A percentile compares a stretch with the other conserved stretches of the same genome.
Conservation (phyloP, 2,329 filamentous ascomycete genomes). For the Aspergillus nomiae region DNA sequence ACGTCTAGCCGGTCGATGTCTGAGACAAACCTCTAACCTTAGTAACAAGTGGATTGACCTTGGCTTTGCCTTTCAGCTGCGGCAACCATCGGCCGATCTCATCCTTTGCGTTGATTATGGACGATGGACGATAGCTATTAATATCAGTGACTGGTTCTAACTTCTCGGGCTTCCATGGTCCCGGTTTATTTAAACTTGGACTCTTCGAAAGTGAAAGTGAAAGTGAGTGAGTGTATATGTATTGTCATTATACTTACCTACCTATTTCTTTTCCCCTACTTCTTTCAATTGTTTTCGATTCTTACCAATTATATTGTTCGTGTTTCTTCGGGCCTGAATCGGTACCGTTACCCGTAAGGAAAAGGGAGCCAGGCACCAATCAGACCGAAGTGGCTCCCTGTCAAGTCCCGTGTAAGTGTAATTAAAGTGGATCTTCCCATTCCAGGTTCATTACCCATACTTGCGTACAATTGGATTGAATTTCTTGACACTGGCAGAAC, state of each 20-base stretch:
- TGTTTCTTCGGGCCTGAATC: neutral
- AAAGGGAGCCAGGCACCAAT: neutral
- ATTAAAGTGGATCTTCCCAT: neutral
- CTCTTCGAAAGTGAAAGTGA: neutral
- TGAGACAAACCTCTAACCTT: conserved; percentile 27
- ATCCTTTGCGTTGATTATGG: conserved; percentile 23
- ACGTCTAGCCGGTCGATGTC: conserved; percentile 13
- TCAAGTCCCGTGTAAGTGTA: neutral
- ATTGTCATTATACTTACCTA: neutral
- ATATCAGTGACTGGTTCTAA: neutral
- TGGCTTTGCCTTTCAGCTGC: conserved; percentile 15
- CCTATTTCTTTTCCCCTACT: no score
- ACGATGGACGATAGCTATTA: neutral
- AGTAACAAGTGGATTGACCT: conserved; percentile 20
- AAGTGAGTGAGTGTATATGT: neutral
- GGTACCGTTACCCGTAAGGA: neutral
- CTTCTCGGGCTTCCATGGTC: neutral
- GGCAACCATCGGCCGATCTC: conserved; percentile 19
- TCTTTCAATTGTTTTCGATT: neutral
- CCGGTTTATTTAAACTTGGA: neutral
- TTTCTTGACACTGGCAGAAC: neutral
- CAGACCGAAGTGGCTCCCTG: neutral
- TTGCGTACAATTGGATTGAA: neutral
- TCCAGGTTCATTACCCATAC: neutral
- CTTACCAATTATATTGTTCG: neutral